phyloP scores from a whole-genome alignment of 164 flowering plant genomes.

The Umbilicus rupestris region DNA sequence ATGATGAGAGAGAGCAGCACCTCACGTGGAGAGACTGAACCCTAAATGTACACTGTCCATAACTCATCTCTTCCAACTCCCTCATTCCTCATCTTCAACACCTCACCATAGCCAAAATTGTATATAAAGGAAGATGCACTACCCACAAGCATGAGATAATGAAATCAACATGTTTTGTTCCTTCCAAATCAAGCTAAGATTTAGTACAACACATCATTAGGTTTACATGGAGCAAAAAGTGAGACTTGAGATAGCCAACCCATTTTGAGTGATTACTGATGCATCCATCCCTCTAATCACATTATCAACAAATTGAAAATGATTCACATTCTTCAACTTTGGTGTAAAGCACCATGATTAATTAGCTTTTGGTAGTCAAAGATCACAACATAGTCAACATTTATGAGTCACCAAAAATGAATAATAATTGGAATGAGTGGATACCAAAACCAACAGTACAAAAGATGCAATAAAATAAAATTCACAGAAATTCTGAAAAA shows the following conservation, averaged over 20 bases:
- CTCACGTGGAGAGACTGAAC: conserved; percentile 68
- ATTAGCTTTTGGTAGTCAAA: conserved; percentile 1
- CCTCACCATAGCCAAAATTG: not conserved
- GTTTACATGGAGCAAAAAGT: not conserved
- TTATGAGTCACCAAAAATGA: not conserved
- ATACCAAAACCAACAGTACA: not conserved
- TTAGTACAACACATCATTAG: not conserved
- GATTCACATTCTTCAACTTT: too few relatives aligned
- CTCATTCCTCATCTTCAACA: too few relatives aligned
- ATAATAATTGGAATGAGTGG: not conserved
- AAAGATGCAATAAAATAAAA: not conserved
- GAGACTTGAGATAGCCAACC: not conserved
- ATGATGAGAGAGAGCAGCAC: conserved; percentile 54
- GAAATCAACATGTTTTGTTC: conserved; percentile 6
- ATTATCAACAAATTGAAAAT: too few relatives aligned
- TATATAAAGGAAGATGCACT: not conserved
- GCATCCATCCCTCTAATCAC: too few relatives aligned
- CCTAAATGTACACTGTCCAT: too few relatives aligned
- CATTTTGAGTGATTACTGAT: not conserved
- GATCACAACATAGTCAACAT: not conserved
- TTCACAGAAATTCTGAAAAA: not conserved
- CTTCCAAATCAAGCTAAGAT: conserved; percentile 1
- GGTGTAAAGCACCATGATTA: too few relatives aligned
- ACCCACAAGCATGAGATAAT: not conserved
- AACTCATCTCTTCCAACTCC: too few relatives aligned